Conservation (phyloP, 306 rosid genomes). For the Lotus japonicus region DNA sequence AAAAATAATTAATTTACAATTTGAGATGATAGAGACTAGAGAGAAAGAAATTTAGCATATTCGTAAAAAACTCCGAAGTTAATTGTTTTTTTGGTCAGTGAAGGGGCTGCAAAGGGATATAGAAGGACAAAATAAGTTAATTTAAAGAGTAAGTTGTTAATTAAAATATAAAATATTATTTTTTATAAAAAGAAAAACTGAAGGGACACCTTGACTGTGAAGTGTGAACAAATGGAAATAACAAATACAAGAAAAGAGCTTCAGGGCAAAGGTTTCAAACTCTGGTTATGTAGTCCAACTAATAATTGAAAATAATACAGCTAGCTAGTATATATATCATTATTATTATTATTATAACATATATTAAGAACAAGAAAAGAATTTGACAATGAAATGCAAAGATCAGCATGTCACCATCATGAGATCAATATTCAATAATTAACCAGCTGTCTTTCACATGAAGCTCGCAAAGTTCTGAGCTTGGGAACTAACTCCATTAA, state of each 20-base stretch:
- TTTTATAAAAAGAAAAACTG: neutral
- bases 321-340: too few relatives aligned
- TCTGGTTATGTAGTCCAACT: neutral
- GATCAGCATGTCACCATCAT: neutral
- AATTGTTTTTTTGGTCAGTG: too few relatives aligned
- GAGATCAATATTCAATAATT: neutral
- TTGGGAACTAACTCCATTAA: neutral
- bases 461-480: neutral
- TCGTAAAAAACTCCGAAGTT: too few relatives aligned
- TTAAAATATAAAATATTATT: neutral
- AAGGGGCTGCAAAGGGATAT: too few relatives aligned
- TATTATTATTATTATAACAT: too few relatives aligned
- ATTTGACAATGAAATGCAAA: neutral
- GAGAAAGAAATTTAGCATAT: too few relatives aligned
- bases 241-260: neutral
- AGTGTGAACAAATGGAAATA: neutral
- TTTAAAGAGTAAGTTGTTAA: neutral
- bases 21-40: too few relatives aligned
- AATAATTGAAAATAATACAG: too few relatives aligned
- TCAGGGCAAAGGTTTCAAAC: neutral
- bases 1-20: too few relatives aligned
- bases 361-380: neutral
- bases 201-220: neutral
- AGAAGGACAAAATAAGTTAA: too few relatives aligned
- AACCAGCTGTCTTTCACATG: slow-evolving; percentile 3